Base-by-base conservation (phyloP, 495 filamentous ascomycete genomes). In the Penicillium paradoxum region DNA sequence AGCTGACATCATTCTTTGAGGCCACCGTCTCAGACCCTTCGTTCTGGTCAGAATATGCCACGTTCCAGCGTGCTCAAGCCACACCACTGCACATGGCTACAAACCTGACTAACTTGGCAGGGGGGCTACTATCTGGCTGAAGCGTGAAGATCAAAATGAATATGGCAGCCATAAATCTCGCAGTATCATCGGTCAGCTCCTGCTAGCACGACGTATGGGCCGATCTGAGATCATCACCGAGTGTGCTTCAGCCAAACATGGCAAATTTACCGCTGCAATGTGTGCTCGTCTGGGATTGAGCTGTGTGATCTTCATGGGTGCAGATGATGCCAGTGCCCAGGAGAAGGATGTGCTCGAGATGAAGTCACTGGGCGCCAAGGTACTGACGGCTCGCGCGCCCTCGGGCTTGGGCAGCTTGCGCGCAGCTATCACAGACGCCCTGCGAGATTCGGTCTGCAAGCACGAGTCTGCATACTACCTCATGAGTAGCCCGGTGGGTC, bases 71-170 rank as follows among this genome's bases (percentile, higher is more conserved):
- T 10, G 15, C 54, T 13, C 53, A 54, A 17, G 43, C 49, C 2
- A 67, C 65, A 4, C 63, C 61, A 15, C 58, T 70, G 15, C 56
- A 65, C 32, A 51, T 55, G 40, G 67, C 65, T 22, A 41, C 50
- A 19, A 67, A 63, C 40, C 53, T 70, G 33, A 68, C 63, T 5
- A 33, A 46, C 18, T 14, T 56, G 33, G 61, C 54, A 5, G 59
- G 55, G 67, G 65, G 10, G 67, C 67, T 14, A 65, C 56, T 6
- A 70, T 70, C 40, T 70, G 67, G 65, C 58, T 70, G 6, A 70
- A 70, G 48, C 57, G 67, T 13, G 65, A 70, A 37, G 65, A 70
- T 37, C 54, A 56, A 24, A 65, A 58, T 24, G 63, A 60, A 14
- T 67, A 64, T 22, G 65, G 63, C 37, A 68, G 55, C 47, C 63